Evolutionary conservation across 306 rosid genomes (phyloP).

Genomic region (Ammopiptanthus mongolicus): DNA sequence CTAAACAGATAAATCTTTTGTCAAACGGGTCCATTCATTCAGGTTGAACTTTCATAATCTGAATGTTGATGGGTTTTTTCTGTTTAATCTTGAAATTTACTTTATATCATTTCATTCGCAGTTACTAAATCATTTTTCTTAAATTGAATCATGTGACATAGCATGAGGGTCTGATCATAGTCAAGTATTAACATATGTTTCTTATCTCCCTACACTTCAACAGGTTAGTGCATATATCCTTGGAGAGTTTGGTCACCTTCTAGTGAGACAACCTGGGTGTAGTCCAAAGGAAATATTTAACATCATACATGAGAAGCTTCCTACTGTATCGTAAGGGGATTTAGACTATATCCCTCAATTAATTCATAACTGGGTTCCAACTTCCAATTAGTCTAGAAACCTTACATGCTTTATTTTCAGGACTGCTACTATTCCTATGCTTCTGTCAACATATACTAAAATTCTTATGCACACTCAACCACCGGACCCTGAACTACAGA

Average conservation of each 20-base stretch:
- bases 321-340: constrained; percentile 66
- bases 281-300: constrained; percentile 63
- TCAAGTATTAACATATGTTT: background rate
- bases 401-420: constrained; percentile 43
- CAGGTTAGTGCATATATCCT: constrained; percentile 79
- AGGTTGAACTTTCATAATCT: background rate
- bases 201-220: constrained; percentile 8
- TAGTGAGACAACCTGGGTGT: constrained; percentile 64
- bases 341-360: background rate
- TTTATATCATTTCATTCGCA: background rate
- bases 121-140: background rate
- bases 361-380: background rate
- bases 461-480: constrained; percentile 78
- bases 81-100: background rate
- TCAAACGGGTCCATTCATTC: background rate
- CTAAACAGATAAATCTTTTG: background rate
- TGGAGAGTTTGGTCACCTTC: constrained; percentile 80
- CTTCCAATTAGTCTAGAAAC: background rate
- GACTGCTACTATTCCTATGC: constrained; percentile 61
- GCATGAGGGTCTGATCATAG: background rate
- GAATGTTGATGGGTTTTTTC: background rate
- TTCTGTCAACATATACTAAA: constrained; percentile 75
- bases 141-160: background rate
- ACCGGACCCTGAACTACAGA: constrained; percentile 71
- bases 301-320: constrained; percentile 70